Percentiles rank a stretch among this genome's conserved stretches.
Evolutionary conservation across 306 rosid species (phyloP).

Genomic region (Adenanthera pavonina): DNA sequence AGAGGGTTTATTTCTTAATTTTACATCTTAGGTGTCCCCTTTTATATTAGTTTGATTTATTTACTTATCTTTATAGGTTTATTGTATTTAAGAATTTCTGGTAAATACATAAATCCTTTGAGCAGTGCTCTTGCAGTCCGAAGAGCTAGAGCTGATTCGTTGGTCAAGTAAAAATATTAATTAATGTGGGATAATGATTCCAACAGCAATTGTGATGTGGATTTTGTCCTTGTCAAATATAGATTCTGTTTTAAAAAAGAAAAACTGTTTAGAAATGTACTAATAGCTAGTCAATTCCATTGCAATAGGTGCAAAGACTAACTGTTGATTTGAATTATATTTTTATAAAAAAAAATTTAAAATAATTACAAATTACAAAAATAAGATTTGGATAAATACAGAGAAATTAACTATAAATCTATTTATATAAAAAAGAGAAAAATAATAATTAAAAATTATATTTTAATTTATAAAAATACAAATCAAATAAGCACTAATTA

Average conservation of each 20-base stretch:
- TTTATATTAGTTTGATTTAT: background rate
- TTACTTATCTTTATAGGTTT: background rate
- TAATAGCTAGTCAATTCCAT: background rate
- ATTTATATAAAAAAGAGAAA: no score
- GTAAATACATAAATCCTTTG: background rate
- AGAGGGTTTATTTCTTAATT: background rate
- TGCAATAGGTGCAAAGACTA: background rate
- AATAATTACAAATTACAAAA: no score
- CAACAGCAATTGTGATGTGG: conserved; percentile 15
- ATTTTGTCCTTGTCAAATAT: conserved; percentile 26
- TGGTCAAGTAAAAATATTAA: background rate
- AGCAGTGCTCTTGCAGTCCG: background rate
- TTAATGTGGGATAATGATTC: conserved; percentile 9
- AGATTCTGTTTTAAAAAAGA: background rate
- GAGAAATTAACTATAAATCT: no score
- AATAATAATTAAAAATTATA: no score
- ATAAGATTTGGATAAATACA: no score
- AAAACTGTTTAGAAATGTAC: background rate
- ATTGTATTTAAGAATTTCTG: background rate
- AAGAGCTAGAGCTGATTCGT: background rate
- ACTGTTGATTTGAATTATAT: no score
- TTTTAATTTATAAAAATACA: no score
- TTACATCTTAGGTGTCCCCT: background rate
- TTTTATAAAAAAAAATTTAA: no score
- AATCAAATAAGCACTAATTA: background rate